Percentiles rank a stretch among this genome's conserved stretches.
Conservation (phyloP, 768 basidiomycete species). For the Phylloporus arenicola region DNA sequence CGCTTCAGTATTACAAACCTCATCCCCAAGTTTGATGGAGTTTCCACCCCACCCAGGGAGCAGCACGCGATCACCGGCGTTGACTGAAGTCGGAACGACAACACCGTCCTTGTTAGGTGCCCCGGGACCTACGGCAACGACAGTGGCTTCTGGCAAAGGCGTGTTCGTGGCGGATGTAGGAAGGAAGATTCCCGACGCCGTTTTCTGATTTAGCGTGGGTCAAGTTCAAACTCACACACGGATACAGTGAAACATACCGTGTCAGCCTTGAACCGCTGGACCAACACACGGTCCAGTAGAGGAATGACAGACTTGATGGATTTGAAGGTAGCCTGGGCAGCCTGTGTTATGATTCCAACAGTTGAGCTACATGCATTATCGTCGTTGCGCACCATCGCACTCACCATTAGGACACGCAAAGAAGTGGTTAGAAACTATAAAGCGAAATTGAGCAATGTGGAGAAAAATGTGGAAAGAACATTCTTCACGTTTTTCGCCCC, state of each 20-base stretch:
- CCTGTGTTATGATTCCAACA: slow-evolving; percentile 35
- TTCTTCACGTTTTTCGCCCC: slow-evolving; percentile 16
- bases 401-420: slow-evolving; percentile 24
- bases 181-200: slow-evolving; percentile 92
- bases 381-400: neutral
- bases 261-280: slow-evolving; percentile 96
- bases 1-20: slow-evolving; percentile 48
- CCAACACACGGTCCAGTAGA: slow-evolving; percentile 92
- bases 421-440: slow-evolving; percentile 6
- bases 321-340: slow-evolving; percentile 91
- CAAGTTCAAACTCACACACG: neutral
- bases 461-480: slow-evolving; percentile 12
- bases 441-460: slow-evolving; percentile 22
- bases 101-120: slow-evolving; percentile 84
- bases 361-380: slow-evolving; percentile 1
- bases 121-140: slow-evolving; percentile 93
- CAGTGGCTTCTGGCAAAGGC: slow-evolving; percentile 95
- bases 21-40: slow-evolving; percentile 93
- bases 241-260: slow-evolving; percentile 47
- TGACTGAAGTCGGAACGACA: slow-evolving; percentile 68
- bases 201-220: slow-evolving; percentile 64
- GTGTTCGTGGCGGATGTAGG: slow-evolving; percentile 81
- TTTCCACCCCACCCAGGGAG: slow-evolving; percentile 97
- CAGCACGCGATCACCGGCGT: slow-evolving; percentile 87
- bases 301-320: slow-evolving; percentile 87